Conservation (phyloP, 75 land plant species). For the Cunninghamia lanceolata region DNA sequence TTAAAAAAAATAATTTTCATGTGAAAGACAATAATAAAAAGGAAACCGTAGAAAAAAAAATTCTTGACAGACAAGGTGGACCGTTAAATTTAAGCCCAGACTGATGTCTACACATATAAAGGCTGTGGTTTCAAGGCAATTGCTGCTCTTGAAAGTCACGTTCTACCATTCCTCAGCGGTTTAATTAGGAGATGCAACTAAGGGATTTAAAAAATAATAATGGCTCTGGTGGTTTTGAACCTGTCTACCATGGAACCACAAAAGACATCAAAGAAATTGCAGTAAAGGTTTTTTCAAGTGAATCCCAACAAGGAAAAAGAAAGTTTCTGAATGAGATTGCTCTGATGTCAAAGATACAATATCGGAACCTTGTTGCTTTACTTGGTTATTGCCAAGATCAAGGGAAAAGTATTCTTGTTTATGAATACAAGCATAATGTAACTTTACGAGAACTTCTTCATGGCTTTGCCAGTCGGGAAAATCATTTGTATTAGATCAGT, state of each 20-base stretch:
- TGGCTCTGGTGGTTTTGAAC: slow-evolving; percentile 85
- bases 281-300: slow-evolving; percentile 62
- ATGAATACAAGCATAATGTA: slow-evolving; percentile 88
- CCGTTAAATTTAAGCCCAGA: too few relatives aligned
- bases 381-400: slow-evolving; percentile 74
- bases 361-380: slow-evolving; percentile 76
- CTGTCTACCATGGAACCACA: slow-evolving; percentile 74
- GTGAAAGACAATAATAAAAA: too few relatives aligned
- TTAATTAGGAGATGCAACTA: slow-evolving; percentile 65
- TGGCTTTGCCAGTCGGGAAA: slow-evolving; percentile 42
- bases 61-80: too few relatives aligned
- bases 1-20: too few relatives aligned
- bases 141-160: too few relatives aligned
- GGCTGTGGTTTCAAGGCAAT: too few relatives aligned
- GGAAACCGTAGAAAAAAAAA: too few relatives aligned
- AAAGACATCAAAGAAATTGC: slow-evolving; percentile 77
- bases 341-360: slow-evolving; percentile 86
- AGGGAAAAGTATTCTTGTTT: slow-evolving; percentile 58
- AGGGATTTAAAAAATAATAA: slow-evolving; percentile 49
- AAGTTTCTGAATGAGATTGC: slow-evolving; percentile 84
- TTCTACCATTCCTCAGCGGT: too few relatives aligned
- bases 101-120: too few relatives aligned
- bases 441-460: slow-evolving; percentile 79
- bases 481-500: slow-evolving; percentile 54
- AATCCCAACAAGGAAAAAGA: slow-evolving; percentile 71